phyloP scores from a whole-genome alignment of 2,329 filamentous ascomycete species.

The Neopestalotiopsis sp. region DNA sequence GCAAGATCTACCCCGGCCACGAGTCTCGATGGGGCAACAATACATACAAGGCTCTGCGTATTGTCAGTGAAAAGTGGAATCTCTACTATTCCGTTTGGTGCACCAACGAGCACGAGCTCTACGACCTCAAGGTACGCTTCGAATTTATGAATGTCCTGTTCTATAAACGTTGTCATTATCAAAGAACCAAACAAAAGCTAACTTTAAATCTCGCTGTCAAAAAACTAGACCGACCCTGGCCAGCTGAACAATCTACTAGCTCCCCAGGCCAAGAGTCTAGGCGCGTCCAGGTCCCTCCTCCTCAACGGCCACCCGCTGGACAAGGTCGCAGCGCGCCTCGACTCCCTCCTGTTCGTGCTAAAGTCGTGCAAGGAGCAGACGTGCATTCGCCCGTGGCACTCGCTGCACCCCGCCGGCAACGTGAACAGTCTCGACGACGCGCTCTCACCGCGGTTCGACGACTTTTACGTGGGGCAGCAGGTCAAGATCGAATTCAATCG shows the following conservation, averaged over 20 bases:
- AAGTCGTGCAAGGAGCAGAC: slow-evolving; percentile 63
- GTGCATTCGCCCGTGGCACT: slow-evolving; percentile 62
- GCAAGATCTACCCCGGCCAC: slow-evolving; percentile 6
- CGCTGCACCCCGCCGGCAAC: slow-evolving; percentile 57
- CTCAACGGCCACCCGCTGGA: slow-evolving; percentile 27
- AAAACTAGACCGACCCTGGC: slow-evolving; percentile 58
- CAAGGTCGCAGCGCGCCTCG: slow-evolving; percentile 56
- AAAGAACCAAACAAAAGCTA: too few species aligned
- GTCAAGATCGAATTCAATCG: slow-evolving; percentile 55
- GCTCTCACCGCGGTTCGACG: slow-evolving; percentile 52
- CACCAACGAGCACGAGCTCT: slow-evolving; percentile 69
- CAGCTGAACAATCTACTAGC: slow-evolving; percentile 54
- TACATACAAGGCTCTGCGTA: slow-evolving; percentile 51
- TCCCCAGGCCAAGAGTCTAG: background rate
- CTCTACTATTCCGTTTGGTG: slow-evolving; percentile 63
- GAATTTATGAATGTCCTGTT: too few species aligned
- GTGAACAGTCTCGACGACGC: slow-evolving; percentile 59
- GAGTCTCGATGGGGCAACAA: slow-evolving; percentile 32
- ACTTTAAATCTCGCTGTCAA: too few species aligned
- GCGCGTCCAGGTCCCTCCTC: background rate
- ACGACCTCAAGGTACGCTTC: slow-evolving; percentile 58
- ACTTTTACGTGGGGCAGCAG: slow-evolving; percentile 56
- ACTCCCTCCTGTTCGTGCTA: slow-evolving; percentile 63
- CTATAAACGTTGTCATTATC: too few species aligned
- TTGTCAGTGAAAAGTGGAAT: slow-evolving; percentile 33